phyloP scores from a whole-genome alignment of 768 basidiomycete species.

The Leccinellum rugosiceps region DNA sequence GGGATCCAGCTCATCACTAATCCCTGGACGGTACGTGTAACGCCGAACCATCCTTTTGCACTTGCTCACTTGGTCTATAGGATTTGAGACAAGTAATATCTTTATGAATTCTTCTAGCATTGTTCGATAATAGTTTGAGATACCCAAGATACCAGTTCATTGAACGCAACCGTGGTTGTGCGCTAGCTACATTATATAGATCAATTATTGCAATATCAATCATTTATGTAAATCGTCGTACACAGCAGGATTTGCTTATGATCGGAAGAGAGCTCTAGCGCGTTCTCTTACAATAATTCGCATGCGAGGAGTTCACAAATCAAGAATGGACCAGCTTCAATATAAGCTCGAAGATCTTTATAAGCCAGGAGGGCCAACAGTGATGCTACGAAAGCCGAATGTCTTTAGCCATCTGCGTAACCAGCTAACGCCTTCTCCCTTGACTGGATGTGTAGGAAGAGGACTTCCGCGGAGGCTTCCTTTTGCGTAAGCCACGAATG shows the following conservation, averaged over 20 bases:
- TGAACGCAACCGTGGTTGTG: too few relatives aligned
- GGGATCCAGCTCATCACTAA: constrained; percentile 9
- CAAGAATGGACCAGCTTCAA: not conserved
- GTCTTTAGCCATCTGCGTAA: constrained; percentile 28
- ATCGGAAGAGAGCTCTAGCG: not conserved
- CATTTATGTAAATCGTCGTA: not conserved
- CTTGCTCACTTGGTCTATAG: constrained; percentile 21
- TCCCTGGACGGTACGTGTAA: constrained; percentile 4
- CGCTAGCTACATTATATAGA: not conserved
- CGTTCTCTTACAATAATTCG: not conserved
- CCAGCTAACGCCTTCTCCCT: constrained; percentile 32
- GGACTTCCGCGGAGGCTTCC: constrained; percentile 14
- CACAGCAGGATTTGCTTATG: not conserved
- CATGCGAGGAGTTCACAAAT: not conserved
- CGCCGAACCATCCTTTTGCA: constrained; percentile 23
- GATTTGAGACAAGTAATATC: constrained; percentile 12
- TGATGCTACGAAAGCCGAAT: constrained; percentile 28
- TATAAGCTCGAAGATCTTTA: not conserved
- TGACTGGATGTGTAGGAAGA: constrained; percentile 12
- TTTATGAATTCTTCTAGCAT: not conserved
- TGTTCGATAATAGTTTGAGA: not conserved
- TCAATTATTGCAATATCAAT: not conserved
- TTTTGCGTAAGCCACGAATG: constrained; percentile 25
- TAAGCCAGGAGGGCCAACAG: constrained; percentile 25
- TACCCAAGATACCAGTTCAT: not conserved